Percentiles rank a stretch among this genome's conserved stretches.
Conservation (phyloP, 2,329 filamentous ascomycete genomes). For the Capronia coronata region DNA sequence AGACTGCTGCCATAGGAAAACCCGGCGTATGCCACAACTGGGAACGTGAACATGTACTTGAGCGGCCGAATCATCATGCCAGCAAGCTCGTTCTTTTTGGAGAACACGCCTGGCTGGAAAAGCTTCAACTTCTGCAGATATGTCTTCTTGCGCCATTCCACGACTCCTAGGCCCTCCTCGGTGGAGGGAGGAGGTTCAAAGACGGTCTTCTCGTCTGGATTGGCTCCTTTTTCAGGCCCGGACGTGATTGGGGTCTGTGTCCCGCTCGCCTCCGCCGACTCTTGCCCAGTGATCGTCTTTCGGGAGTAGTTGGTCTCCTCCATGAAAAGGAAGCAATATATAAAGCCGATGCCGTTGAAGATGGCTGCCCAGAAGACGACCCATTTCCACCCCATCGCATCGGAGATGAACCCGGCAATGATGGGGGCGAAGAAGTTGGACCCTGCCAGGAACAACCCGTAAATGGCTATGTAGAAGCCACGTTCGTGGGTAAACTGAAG, state of each 20-base stretch:
- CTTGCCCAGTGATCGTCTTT: slow-evolving; percentile 2
- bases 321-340: slow-evolving; percentile 19
- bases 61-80: slow-evolving; percentile 1
- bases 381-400: slow-evolving; percentile 26
- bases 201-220: background rate
- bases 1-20: slow-evolving; percentile 36
- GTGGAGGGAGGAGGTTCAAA: background rate
- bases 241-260: background rate
- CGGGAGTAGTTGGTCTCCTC: slow-evolving; percentile 22
- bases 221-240: background rate
- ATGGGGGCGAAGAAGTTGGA: slow-evolving; percentile 21
- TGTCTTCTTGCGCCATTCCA: slow-evolving; percentile 7
- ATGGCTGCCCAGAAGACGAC: slow-evolving; percentile 21
- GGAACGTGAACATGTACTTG: slow-evolving; percentile 28
- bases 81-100: slow-evolving; percentile 7
- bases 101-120: slow-evolving; percentile 10
- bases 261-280: background rate
- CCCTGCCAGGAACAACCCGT: slow-evolving; percentile 18
- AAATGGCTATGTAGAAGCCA: slow-evolving; percentile 23
- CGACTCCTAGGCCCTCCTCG: background rate
- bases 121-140: slow-evolving; percentile 16
- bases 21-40: slow-evolving; percentile 37
- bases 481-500: slow-evolving; percentile 24
- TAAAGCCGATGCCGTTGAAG: slow-evolving; percentile 9
- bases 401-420: slow-evolving; percentile 23